Base-by-base conservation (phyloP, 768 basidiomycete genomes). In the Leucosporidium yakuticum region DNA sequence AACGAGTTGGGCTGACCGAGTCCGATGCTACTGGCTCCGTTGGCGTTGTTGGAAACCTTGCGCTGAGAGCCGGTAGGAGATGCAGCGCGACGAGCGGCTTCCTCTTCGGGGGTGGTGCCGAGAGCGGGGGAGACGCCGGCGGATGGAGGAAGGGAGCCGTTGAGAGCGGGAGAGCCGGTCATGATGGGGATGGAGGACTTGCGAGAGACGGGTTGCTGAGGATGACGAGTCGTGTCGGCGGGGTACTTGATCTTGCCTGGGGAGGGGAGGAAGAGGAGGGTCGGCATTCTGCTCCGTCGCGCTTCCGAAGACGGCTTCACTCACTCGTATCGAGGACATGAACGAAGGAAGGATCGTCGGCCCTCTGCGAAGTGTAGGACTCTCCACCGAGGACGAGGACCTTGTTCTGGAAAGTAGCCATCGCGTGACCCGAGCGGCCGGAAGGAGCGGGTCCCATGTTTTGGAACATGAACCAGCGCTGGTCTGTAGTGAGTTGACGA, bases 381-480 rank as follows among this genome's bases (percentile, higher is more conserved):
- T 98, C 96, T 23, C 96, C 96, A 51, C 96, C 96, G 21, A 99
- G 84, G 8, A 99, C 93, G 73, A 91, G 90, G 7, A 99, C 89
- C 69, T 87, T 85, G 58, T 87, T 84, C 36, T 90, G 91, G 77
- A 89, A 87, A 19, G 91, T 87, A 11, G 94, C 91, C 93, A 99
- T 95, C n/a, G 95, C 90, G 79, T 99, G 96, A 2, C 96, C 96
- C 14, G 91, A 94, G 60, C 96, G 85, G 4, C 91, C 90, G 50
- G 83, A 87, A 1, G 96, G 96, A 21, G 91, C 85, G 23, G 95
- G 95, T 0, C 96, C 96, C 96, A 99, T 99, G 77, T 97, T 96
- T 79, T 97, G 93, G 82, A 99, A 99, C 91, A 94, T 98, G 80
- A 94, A 99, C 96, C 96, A 99, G 74, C 96, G 84, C 76, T 92